Evolutionary conservation across 768 basidiomycete species (phyloP).

Genomic region (Hirschioporus abietinus): DNA sequence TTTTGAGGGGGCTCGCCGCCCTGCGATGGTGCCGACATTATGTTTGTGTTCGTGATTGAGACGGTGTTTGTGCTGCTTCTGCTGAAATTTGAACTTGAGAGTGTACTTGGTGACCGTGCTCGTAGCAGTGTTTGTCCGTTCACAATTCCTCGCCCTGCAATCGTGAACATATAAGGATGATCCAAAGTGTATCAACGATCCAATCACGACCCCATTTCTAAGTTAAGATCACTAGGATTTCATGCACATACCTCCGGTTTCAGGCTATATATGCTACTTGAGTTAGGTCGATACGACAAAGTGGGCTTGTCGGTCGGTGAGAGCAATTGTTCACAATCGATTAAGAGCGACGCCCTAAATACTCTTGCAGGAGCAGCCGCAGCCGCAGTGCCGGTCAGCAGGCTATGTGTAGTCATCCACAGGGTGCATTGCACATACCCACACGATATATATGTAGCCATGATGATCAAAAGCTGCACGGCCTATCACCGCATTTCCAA

Average conservation of each 20-base stretch:
- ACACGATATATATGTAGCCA: neutral
- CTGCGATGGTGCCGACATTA: conserved; percentile 40
- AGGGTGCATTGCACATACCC: neutral
- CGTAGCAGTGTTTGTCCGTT: neutral
- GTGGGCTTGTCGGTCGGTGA: neutral
- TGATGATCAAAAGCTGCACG: too few relatives aligned
- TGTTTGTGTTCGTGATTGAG: neutral
- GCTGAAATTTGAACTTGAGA: too few relatives aligned
- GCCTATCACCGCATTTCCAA: too few relatives aligned
- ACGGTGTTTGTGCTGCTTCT: neutral
- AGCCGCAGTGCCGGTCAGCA: neutral
- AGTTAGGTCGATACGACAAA: neutral
- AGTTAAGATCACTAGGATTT: neutral
- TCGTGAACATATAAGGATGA: neutral
- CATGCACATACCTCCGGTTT: neutral
- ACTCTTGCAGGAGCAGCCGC: neutral
- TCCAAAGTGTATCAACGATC: too few relatives aligned
- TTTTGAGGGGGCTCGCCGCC: conserved; percentile 28
- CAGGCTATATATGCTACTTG: too few relatives aligned
- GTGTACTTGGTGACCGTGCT: too few relatives aligned
- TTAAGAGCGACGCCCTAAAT: neutral
- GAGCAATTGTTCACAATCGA: neutral
- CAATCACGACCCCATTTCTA: neutral
- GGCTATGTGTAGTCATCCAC: neutral
- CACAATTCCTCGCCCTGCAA: neutral